These are phyloP conservation scores for Casaregolazyma suthepensis DNA, from an alignment of 1,139 yeast species.

Conservation along the genomic window DNA sequence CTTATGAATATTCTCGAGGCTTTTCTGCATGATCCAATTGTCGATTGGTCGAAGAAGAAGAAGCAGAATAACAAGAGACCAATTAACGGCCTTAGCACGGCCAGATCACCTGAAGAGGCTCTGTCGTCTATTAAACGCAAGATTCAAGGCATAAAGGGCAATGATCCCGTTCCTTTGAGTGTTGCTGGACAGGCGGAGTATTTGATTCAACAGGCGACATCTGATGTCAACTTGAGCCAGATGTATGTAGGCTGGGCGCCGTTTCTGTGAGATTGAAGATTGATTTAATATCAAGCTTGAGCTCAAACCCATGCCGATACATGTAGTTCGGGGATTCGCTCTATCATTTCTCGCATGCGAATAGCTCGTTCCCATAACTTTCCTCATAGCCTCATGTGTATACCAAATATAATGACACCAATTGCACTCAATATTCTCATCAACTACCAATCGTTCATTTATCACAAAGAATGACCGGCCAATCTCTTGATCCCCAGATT, in stretches of 20 bases:
- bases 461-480: too few relatives aligned
- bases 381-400: too few relatives aligned
- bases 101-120: slow-evolving; percentile 55
- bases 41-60: slow-evolving; percentile 33
- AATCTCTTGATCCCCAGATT: too few relatives aligned
- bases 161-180: slow-evolving; percentile 81
- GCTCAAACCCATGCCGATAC: too few relatives aligned
- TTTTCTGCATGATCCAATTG: slow-evolving; percentile 84
- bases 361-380: too few relatives aligned
- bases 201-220: slow-evolving; percentile 76
- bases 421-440: too few relatives aligned
- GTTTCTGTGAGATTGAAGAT: slow-evolving; percentile 39
- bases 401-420: too few relatives aligned
- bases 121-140: slow-evolving; percentile 69
- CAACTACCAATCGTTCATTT: too few relatives aligned
- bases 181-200: slow-evolving; percentile 91
- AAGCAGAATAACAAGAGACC: slow-evolving; percentile 12
- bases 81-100: slow-evolving; percentile 27
- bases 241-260: slow-evolving; percentile 98
- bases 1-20: slow-evolving; percentile 90
- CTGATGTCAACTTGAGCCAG: slow-evolving; percentile 60
- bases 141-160: slow-evolving; percentile 75
- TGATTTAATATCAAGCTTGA: not conserved
- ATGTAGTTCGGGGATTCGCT: too few relatives aligned
- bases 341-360: too few relatives aligned